phyloP scores from a whole-genome alignment of 371 early-diverging fungal species.

The Chytridium lagenaria region DNA sequence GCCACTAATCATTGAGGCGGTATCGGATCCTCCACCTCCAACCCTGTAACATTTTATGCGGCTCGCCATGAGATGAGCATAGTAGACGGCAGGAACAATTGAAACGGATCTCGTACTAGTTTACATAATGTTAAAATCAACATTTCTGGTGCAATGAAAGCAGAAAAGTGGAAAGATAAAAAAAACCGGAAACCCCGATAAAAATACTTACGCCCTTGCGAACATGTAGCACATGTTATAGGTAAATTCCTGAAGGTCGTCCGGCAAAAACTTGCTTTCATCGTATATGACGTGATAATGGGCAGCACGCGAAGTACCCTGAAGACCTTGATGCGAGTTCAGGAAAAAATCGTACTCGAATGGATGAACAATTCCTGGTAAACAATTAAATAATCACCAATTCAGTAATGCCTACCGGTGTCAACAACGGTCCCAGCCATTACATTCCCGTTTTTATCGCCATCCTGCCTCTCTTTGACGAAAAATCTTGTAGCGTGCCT shows the following conservation, averaged over 20 bases:
- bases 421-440: constrained; percentile 55
- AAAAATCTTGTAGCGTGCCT: constrained; percentile 50
- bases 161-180: not conserved
- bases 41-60: constrained; percentile 72
- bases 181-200: not conserved
- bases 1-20: constrained; percentile 14
- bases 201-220: constrained; percentile 24
- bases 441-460: constrained; percentile 36
- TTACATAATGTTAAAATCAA: no score
- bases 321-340: constrained; percentile 54
- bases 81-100: constrained; percentile 77
- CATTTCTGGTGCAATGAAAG: not conserved
- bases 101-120: constrained; percentile 62
- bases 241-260: constrained; percentile 77
- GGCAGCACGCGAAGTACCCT: constrained; percentile 70
- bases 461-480: constrained; percentile 18
- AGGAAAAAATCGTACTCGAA: constrained; percentile 58
- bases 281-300: constrained; percentile 84
- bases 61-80: constrained; percentile 77
- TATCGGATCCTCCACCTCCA: constrained; percentile 27
- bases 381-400: not conserved
- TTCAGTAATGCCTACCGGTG: not conserved
- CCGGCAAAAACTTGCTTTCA: constrained; percentile 77
- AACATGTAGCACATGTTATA: constrained; percentile 78
- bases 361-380: constrained; percentile 48